These are phyloP conservation scores for Cytospora schulzeri DNA, from an alignment of 2,329 filamentous ascomycete species.

Conservation along the genomic window DNA sequence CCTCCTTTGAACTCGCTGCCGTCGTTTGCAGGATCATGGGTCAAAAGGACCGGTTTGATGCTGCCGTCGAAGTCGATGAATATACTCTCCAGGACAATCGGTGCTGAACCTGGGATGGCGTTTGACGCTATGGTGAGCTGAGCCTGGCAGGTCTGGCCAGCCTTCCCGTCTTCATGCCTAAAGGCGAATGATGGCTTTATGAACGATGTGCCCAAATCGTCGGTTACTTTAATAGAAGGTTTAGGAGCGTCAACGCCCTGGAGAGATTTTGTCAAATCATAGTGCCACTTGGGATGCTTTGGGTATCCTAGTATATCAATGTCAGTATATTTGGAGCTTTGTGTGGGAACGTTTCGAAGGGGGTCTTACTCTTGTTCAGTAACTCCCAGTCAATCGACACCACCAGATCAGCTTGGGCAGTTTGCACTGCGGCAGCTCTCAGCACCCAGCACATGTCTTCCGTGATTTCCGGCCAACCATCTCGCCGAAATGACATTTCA, in stretches of 20 bases:
- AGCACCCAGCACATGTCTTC: conserved; percentile 66
- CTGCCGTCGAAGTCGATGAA: conserved; percentile 59
- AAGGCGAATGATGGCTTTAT: conserved; percentile 45
- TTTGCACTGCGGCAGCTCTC: conserved; percentile 56
- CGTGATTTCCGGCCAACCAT: conserved; percentile 61
- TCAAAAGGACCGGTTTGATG: conserved; percentile 56
- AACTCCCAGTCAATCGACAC: conserved; percentile 68
- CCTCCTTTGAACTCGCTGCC: neutral
- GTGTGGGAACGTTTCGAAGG: neutral
- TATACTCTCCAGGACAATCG: conserved; percentile 55
- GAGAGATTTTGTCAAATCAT: conserved; percentile 61
- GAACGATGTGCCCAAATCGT: conserved; percentile 56
- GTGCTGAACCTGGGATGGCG: conserved; percentile 53
- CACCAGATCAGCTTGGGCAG: conserved; percentile 56
- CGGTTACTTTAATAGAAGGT: conserved; percentile 53
- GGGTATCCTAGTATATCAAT: conserved; percentile 49
- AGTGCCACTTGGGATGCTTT: conserved; percentile 59
- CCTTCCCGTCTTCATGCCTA: conserved; percentile 36
- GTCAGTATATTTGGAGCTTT: neutral
- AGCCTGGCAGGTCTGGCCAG: conserved; percentile 59
- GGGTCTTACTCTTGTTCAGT: conserved; percentile 58
- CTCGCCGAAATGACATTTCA: conserved; percentile 55
- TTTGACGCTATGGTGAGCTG: conserved; percentile 62
- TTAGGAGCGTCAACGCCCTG: conserved; percentile 50
- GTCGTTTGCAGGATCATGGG: conserved; percentile 39